These are phyloP conservation scores for Takashimella koratensis DNA, from an alignment of 1,284 basidiomycete genomes.

Conservation along the genomic window DNA sequence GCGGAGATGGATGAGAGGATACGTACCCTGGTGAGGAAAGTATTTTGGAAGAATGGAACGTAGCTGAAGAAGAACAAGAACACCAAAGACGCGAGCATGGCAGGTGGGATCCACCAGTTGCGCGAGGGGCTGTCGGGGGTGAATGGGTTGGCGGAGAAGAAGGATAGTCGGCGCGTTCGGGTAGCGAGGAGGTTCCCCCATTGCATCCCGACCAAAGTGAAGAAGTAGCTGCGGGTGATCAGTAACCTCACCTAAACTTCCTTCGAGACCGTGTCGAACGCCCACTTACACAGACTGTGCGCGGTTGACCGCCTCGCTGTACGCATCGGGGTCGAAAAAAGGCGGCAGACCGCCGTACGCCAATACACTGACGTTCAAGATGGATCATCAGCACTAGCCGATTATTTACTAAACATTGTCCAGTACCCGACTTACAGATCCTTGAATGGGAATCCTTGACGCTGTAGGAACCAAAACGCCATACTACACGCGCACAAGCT, in stretches of 20 bases:
- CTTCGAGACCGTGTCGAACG: too few relatives aligned
- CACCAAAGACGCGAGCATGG: conserved; percentile 52
- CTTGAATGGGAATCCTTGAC: conserved; percentile 57
- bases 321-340: conserved; percentile 35
- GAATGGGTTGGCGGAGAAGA: conserved; percentile 54
- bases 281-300: conserved; percentile 56
- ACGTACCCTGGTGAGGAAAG: conserved; percentile 55
- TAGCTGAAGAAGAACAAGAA: conserved; percentile 59
- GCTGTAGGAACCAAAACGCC: conserved; percentile 54
- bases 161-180: conserved; percentile 54
- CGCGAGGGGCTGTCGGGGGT: conserved; percentile 31
- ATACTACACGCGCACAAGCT: conserved; percentile 55
- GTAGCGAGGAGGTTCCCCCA: conserved; percentile 59
- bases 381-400: not conserved
- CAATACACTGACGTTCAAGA: conserved; percentile 47
- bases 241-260: too few relatives aligned
- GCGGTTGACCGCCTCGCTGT: conserved; percentile 50
- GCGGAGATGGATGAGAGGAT: not conserved
- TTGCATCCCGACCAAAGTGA: conserved; percentile 66
- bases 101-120: conserved; percentile 54
- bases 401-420: not conserved
- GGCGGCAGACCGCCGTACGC: conserved; percentile 54
- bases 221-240: conserved; percentile 49
- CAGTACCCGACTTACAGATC: conserved; percentile 41
- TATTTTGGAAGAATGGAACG: conserved; percentile 56